phyloP scores from a whole-genome alignment of 495 filamentous ascomycete species.

The Aspergillus diversus region DNA sequence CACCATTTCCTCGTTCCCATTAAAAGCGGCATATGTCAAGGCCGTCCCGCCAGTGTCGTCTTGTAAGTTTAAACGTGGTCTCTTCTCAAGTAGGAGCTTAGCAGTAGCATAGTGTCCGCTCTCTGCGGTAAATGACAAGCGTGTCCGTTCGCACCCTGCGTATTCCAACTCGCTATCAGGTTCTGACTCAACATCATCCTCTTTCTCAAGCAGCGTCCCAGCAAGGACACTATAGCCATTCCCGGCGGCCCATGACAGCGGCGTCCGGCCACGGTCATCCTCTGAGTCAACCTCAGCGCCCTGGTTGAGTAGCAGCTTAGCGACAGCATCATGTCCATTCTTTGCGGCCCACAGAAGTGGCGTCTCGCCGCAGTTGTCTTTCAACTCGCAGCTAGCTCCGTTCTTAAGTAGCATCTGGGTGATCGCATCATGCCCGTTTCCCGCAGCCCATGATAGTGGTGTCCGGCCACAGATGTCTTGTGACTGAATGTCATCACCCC shows the following conservation, averaged over 20 bases:
- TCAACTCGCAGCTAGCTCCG: neutral
- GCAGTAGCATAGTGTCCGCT: neutral
- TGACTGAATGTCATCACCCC: neutral
- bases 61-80: neutral
- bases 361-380: neutral
- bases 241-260: neutral
- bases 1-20: too few relatives aligned
- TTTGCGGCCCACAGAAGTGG: constrained; percentile 6
- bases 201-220: too few relatives aligned
- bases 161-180: neutral
- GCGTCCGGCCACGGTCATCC: neutral
- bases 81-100: neutral
- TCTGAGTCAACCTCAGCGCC: neutral
- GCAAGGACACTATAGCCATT: too few relatives aligned
- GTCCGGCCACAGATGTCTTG: neutral
- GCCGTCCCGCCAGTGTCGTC: too few relatives aligned
- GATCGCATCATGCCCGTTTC: constrained; percentile 10
- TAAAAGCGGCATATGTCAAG: too few relatives aligned
- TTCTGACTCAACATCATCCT: neutral
- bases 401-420: too few relatives aligned
- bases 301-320: neutral
- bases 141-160: neutral
- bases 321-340: neutral
- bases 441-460: neutral
- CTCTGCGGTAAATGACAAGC: neutral